These are phyloP conservation scores for Rhizopogon rudus DNA, from an alignment of 768 basidiomycete genomes.

Conservation along the genomic window DNA sequence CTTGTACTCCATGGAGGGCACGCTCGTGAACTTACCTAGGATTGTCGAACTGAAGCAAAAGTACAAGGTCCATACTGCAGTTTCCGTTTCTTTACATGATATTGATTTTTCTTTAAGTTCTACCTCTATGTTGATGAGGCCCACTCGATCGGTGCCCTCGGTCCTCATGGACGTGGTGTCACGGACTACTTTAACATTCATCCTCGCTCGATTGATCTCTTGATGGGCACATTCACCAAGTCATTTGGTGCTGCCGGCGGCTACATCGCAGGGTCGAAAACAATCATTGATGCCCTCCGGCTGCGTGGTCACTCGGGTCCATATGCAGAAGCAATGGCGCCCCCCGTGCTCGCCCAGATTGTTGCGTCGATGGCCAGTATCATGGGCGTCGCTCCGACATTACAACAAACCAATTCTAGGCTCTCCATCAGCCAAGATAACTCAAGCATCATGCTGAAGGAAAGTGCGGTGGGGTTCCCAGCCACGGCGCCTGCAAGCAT, in stretches of 20 bases:
- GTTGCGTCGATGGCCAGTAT: constrained; percentile 93
- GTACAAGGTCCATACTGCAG: constrained; percentile 68
- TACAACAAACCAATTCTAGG: constrained; percentile 18
- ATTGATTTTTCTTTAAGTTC: constrained; percentile 66
- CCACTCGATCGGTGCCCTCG: constrained; percentile 94
- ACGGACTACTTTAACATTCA: constrained; percentile 89
- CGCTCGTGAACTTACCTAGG: constrained; percentile 75
- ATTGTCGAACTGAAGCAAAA: constrained; percentile 85
- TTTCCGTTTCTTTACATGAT: constrained; percentile 8
- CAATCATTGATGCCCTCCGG: constrained; percentile 77
- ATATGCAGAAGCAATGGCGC: constrained; percentile 89
- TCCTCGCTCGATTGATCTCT: constrained; percentile 79
- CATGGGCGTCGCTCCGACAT: constrained; percentile 68
- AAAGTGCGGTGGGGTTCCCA: constrained; percentile 42
- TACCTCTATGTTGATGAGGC: constrained; percentile 96
- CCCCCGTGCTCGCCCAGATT: constrained; percentile 87
- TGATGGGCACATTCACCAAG: constrained; percentile 99
- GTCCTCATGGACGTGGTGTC: constrained; percentile 92
- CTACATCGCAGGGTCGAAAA: constrained; percentile 84
- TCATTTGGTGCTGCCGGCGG: constrained; percentile 94
- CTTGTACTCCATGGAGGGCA: constrained; percentile 97
- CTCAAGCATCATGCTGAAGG: constrained; percentile 20
- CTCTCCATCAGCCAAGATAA: constrained; percentile 30
- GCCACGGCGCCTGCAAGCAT: constrained; percentile 66
- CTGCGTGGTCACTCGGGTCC: constrained; percentile 73